A percentile compares a stretch with the other conserved stretches of the same genome.
These are phyloP conservation scores for Turnera subulata DNA, from an alignment of 345 rosid genomes.

Conservation along the genomic window DNA sequence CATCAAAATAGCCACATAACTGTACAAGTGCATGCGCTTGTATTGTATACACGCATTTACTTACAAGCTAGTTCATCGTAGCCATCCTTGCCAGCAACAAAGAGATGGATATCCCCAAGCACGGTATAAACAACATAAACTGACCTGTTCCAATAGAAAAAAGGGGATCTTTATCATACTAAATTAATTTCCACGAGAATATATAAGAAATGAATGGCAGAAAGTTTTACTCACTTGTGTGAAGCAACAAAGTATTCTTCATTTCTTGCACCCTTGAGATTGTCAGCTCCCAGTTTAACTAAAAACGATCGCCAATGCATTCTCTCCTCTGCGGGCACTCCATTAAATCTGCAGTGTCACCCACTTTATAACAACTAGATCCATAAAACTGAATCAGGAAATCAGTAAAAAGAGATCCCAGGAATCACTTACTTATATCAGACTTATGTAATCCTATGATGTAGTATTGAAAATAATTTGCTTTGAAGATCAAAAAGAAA, in stretches of 20 bases:
- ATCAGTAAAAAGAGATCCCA: too few species aligned
- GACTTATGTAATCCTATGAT: too few species aligned
- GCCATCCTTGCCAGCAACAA: constrained; percentile 80
- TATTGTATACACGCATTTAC: constrained; percentile 13
- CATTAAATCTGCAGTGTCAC: constrained; percentile 56
- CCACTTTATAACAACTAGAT: too few species aligned
- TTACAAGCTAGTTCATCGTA: constrained; percentile 94
- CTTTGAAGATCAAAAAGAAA: too few species aligned
- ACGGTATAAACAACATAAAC: constrained; percentile 81
- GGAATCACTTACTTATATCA: too few species aligned
- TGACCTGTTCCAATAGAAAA: constrained; percentile 43
- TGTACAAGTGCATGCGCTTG: neutral
- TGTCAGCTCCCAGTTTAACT: constrained; percentile 76
- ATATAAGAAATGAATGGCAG: too few species aligned
- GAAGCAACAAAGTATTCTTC: constrained; percentile 93
- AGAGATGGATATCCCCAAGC: constrained; percentile 90
- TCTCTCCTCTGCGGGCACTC: constrained; percentile 84
- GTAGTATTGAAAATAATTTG: too few species aligned
- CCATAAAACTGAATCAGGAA: too few species aligned
- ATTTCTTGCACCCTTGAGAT: constrained; percentile 73
- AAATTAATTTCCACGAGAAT: too few species aligned
- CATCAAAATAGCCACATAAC: neutral
- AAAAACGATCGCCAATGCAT: constrained; percentile 78
- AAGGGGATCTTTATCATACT: neutral
- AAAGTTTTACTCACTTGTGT: constrained; percentile 56